Evolutionary conservation across 495 filamentous ascomycete species (phyloP), one percentile per base, ranked within the genome.

Genomic region (Aspergillus steynii): DNA sequence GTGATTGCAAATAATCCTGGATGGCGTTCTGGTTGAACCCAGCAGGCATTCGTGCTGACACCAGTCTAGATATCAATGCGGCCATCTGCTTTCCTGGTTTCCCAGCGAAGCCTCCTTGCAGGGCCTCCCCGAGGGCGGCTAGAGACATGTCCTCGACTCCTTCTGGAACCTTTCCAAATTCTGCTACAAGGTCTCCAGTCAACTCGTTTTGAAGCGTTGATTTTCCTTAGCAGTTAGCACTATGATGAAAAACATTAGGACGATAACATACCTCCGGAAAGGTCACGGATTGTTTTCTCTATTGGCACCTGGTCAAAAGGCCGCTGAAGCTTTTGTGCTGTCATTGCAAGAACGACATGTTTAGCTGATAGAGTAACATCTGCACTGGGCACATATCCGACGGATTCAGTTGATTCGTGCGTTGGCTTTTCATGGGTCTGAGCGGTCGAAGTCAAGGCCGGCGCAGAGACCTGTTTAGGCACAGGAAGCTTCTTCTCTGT

Each of bases 1-100:
- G 83, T 3, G 90, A 92, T 74, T 94, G 89, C 14, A 99, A 74
- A 68, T 98, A 94, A 76, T 98, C 97, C 53, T 93, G 83, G 5
- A 94, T 90, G 3, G 88, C 81, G 66, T 90, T 94, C 70, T 97
- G 97, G 71, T 97, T 97, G 83, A 98, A 99, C 50, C 95, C 95
- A 65, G 93, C 96, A 31, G 95, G 96, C 96, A 99, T 97, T 75
- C 98, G 98, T 6, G 93, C 96, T 4, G 96, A 98, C 47, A 99
- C 91, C 68, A 97, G 82, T 58, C 93, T 87, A 20, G 96, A 94
- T 65, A 98, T 88, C 51, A 98, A 85, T 4, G 92, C 93, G 29
- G 91, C 90, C 1, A 95, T 93, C 58, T 96, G 91, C 77, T 98
- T 98, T 60, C 93, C 95, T 37, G 97, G 88, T 76, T 96, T 92